Conservation (phyloP, 2,329 filamentous ascomycete species). For the Cryphonectria carpinicola region DNA sequence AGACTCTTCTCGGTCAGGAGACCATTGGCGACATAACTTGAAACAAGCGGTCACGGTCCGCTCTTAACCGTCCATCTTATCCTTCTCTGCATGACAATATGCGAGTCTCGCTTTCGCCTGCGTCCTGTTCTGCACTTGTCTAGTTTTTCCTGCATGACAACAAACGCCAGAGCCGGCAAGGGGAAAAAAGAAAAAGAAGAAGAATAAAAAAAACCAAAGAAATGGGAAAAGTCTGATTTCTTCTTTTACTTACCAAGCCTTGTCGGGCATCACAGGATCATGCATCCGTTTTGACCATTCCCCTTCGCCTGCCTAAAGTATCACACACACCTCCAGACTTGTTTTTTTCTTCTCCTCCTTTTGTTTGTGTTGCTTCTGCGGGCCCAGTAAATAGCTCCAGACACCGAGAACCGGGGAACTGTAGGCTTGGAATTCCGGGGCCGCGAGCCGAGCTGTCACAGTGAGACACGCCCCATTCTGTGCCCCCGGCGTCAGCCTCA, state of each 20-base stretch:
- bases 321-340: background rate
- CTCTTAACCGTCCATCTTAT: background rate
- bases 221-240: background rate
- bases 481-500: conserved; percentile 13
- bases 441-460: conserved; percentile 19
- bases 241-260: background rate
- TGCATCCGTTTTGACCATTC: background rate
- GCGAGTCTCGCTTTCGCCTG: background rate
- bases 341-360: background rate
- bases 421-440: conserved; percentile 13
- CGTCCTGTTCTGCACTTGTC: background rate
- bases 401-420: background rate
- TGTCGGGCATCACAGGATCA: background rate
- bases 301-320: background rate
- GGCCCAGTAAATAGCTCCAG: conserved; percentile 6
- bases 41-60: background rate
- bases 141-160: background rate
- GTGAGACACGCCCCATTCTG: conserved; percentile 3
- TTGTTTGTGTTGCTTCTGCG: background rate
- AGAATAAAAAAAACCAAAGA: background rate
- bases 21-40: background rate
- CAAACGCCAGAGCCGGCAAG: conserved; percentile 1
- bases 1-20: background rate
- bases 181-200: background rate
- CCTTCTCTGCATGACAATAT: background rate